These are phyloP conservation scores for Fusarium multiceps DNA, from an alignment of 2,329 filamentous ascomycete genomes.

Conservation along the genomic window DNA sequence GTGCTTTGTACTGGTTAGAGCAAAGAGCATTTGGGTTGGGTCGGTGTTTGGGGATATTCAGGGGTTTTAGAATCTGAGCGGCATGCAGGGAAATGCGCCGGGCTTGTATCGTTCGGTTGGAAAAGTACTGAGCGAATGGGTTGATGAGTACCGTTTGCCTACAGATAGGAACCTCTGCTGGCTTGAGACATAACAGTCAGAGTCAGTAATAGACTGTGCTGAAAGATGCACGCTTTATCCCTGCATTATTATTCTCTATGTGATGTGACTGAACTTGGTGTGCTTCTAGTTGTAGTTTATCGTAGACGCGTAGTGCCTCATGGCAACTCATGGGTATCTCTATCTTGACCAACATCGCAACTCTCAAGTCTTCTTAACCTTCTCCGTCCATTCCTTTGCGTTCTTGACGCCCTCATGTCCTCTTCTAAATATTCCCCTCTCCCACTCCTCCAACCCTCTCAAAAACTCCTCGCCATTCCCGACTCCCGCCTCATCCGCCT, in stretches of 20 bases:
- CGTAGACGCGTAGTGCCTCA: constrained; percentile 27
- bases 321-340: constrained; percentile 41
- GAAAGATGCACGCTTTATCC: constrained; percentile 45
- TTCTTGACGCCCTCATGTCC: constrained; percentile 79
- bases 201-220: constrained; percentile 45
- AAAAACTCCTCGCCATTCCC: constrained; percentile 81
- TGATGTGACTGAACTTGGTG: neutral
- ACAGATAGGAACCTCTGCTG: constrained; percentile 40
- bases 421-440: constrained; percentile 79
- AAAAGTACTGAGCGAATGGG: constrained; percentile 45
- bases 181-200: constrained; percentile 46
- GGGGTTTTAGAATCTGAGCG: constrained; percentile 34
- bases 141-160: constrained; percentile 45
- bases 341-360: neutral
- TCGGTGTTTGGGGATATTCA: constrained; percentile 16
- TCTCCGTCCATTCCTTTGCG: constrained; percentile 76
- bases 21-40: constrained; percentile 1
- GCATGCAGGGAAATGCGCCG: constrained; percentile 36
- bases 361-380: constrained; percentile 54
- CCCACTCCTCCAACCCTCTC: constrained; percentile 88
- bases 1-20: constrained; percentile 6
- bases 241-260: neutral
- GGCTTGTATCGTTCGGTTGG: constrained; percentile 42
- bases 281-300: neutral
- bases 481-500: constrained; percentile 73